Base-by-base conservation (phyloP, 257 asterid species). In the Rhazya stricta region DNA sequence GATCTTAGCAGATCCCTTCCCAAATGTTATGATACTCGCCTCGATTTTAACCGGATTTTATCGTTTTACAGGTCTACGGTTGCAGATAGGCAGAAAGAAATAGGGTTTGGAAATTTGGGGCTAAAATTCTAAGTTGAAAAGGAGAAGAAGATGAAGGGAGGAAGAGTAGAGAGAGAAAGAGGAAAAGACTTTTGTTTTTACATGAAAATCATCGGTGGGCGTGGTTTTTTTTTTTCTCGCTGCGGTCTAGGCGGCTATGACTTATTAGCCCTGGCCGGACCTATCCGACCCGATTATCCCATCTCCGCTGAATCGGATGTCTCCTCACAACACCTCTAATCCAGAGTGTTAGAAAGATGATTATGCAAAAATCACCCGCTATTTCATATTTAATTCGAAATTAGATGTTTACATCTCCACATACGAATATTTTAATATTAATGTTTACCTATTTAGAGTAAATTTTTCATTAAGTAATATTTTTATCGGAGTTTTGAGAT, bases 1-100 rank as follows among this genome's bases (percentile, higher is more conserved):
- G 81, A 78, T 78, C 81, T 57, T 66, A 30, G 69, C 77, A 66
- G 70, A 78, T 78, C 69, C 78, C 60, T 21, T 18, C 30, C 29
- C 48, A 18, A 77, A 73, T 29, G n/a, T 54, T 25, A 76, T 29
- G 57, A 45, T 15, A 48, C 39, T 18, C 69, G 23, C 42, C 76
- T 43, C 42, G 68, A 67, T 54, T 72, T 42, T 67, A 67, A 27
- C 42, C 50, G 50, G 51, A 30, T 65, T 18, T 27, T 30, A 46
- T 56, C 39, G 25, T 54, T 21, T 21, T 21, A 21, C 56, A 57
- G 48, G 27, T 25, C 54, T 42, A 50, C 37, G 61, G 54, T 41
- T 23, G 61, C 60, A 69, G 32, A 42, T 48, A 34, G 69, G 27
- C 21, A n/a, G 18, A 21, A 23, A 42, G 54, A 42, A n/a, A 72